Evolutionary conservation across 2,329 filamentous ascomycete genomes (phyloP).

Genomic region (Xylariaceae sp.): DNA sequence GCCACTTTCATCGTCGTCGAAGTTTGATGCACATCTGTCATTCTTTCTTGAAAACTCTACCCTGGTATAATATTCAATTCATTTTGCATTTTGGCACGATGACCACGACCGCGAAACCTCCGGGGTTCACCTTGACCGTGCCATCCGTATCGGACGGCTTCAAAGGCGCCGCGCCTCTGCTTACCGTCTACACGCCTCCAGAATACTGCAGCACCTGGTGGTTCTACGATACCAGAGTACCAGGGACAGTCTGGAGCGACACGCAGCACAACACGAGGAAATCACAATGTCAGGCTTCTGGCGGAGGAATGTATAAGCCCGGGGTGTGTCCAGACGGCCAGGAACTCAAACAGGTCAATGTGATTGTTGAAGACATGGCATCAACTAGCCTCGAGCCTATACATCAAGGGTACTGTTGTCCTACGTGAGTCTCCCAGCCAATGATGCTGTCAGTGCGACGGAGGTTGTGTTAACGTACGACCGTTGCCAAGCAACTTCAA

Average conservation of each 20-base stretch:
- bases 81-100: too few relatives aligned
- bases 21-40: too few relatives aligned
- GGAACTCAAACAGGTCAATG: background rate
- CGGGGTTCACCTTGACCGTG: too few relatives aligned
- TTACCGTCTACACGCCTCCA: background rate
- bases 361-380: background rate
- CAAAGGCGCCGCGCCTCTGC: background rate
- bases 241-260: background rate
- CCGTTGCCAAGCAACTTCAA: background rate
- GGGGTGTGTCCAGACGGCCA: background rate
- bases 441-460: background rate
- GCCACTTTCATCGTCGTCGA: too few relatives aligned
- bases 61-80: too few relatives aligned
- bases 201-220: too few relatives aligned
- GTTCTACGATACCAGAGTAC: background rate
- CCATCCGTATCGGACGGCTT: too few relatives aligned
- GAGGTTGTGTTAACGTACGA: too few relatives aligned
- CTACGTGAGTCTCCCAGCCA: background rate
- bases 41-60: too few relatives aligned
- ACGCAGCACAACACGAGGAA: background rate
- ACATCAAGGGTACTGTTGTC: background rate
- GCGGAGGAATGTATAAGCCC: background rate
- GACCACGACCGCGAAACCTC: too few relatives aligned
- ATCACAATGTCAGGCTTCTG: background rate
- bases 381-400: background rate